Evolutionary conservation across 306 rosid species (phyloP), one percentile per base, ranked within the genome.

Genomic region (Sophora flavescens): DNA sequence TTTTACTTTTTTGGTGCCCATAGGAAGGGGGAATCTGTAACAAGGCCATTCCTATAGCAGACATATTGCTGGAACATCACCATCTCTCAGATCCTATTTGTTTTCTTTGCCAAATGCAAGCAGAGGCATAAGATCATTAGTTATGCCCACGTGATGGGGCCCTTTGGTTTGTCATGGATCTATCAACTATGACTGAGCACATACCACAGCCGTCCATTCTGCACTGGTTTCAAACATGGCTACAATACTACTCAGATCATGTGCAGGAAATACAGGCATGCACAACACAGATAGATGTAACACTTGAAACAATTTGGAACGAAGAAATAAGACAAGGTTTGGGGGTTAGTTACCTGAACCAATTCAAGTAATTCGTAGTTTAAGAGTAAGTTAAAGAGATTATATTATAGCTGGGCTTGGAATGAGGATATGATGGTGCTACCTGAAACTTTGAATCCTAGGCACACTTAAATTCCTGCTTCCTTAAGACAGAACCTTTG

Each of bases 241-340:
- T 18, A 39, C 39, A 22, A 7, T 57, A 72, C 76, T 41, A 70
- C 28, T 56, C 39, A 57, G 77, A 15, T 56, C 41, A 56, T 18
- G 56, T 56, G 41, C 30, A 72, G 42, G 30, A 69, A 16, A 16
- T 51, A 51, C 35, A 15, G 14, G 77, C 13, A 57, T 8, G 42
- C 18, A 8, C 6, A n/a, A 52, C 8, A 41, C 42, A 18, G 26
- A 58, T n/a, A 26, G 68, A 8, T 3, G 35, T 59, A 69, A 72
- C 57, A 58, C 57, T 72, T 41, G 77, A 74, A 45, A 60, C 60
- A 74, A 57, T 22, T 39, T 41, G 57, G 26, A 10, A 57, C n/a
- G n/a, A n/a, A n/a, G n/a, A n/a, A n/a, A n/a, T n/a, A n/a, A n/a
- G n/a, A n/a, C n/a, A n/a, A n/a, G n/a, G n/a, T n/a, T n/a, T n/a